Base-by-base conservation (phyloP, 306 rosid species). In the Oxytropis ochrocephala region DNA sequence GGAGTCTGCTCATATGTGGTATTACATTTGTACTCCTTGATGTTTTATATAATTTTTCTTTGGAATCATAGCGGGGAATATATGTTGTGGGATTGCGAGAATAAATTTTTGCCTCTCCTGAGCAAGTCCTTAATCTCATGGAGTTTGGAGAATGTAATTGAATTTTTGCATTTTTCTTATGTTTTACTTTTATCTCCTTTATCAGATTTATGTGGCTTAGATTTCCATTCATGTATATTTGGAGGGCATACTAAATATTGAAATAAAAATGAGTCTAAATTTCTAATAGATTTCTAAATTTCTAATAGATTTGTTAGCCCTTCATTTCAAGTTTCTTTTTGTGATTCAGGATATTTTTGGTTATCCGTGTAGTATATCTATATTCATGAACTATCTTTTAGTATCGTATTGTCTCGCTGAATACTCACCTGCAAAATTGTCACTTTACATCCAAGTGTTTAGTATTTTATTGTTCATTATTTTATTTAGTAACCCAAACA, bases 1-100 rank as follows among this genome's bases (percentile, higher is more conserved):
- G 30, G 64, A 30, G 35, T 39, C 30, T 53, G 36, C 50, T 13
- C 38, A 43, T 12, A 7, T 65, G 39, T 69, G 49, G 29, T 52
- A 18, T 70, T 55, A 51, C 66, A 42, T 66, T 3, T 61, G 14
- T 70, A 64, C 53, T 53, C 33, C 48, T 36, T 79, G 35, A 36
- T 9, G 41, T 33, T 69, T 47, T n/a, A 72, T 60, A 42, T 75
- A 0, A 16, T 64, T 75, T 72, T 68, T 55, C 55, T 74, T 66
- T 67, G 18, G 77, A 65, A 30, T 76, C 70, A 42, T 87, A 93
- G 98, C 83, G 95, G 14, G 98, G 98, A 48, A 94, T 94, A 70
- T 90, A 83, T 80, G 97, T 94, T 72, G 98, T 97, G 60, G 98
- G 98, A 49, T 65, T 94, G 80, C 88, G 95, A 42, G 98, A 90